Evolutionary conservation across 257 asterid genomes (phyloP).

Genomic region (Solanum bukasovii): DNA sequence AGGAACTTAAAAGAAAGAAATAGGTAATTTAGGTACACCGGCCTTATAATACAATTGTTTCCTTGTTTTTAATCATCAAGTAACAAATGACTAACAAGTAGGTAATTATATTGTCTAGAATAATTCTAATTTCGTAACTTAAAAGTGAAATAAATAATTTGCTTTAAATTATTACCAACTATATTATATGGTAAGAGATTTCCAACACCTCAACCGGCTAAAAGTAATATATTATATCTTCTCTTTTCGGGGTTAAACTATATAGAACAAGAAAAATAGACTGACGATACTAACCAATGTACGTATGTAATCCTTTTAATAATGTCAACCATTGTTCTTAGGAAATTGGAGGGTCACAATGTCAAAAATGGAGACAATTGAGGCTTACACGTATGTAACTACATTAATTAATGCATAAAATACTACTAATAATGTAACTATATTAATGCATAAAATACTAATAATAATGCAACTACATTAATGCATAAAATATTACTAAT

Average conservation of each 20-base stretch:
- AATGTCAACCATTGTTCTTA: neutral
- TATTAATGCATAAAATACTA: neutral
- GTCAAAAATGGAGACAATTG: neutral
- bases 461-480: neutral
- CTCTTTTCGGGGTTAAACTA: neutral
- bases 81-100: neutral
- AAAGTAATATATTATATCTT: neutral
- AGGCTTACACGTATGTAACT: neutral
- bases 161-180: neutral
- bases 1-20: neutral
- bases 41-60: neutral
- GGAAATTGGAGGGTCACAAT: neutral
- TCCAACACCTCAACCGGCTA: neutral
- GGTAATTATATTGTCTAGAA: neutral
- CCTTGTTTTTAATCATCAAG: neutral
- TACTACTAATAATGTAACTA: neutral
- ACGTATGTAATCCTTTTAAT: neutral
- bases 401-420: neutral
- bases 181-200: neutral
- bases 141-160: neutral
- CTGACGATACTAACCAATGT: neutral
- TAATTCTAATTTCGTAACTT: neutral
- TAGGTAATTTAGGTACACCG: neutral
- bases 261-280: neutral
- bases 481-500: neutral